Evolutionary conservation across 352 stramenopile genomes (phyloP).

Genomic region (Pythium rhizo-oryzae): DNA sequence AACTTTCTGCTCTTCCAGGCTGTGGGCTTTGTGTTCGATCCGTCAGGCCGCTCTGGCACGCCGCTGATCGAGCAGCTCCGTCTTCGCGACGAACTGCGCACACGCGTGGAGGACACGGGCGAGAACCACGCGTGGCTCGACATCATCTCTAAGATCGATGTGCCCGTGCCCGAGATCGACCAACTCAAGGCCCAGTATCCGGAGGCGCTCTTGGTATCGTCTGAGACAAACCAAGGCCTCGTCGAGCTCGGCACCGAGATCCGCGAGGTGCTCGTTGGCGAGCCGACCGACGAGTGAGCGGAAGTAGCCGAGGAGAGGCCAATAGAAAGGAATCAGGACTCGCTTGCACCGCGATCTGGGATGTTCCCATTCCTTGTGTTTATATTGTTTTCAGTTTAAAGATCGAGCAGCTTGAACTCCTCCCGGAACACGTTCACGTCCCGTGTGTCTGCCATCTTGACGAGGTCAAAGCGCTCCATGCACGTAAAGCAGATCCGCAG

Average conservation of each 20-base stretch:
- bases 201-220: slow-evolving; percentile 46
- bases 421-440: slow-evolving; percentile 79
- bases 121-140: slow-evolving; percentile 69
- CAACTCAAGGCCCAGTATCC: slow-evolving; percentile 43
- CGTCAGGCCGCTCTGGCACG: slow-evolving; percentile 69
- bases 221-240: slow-evolving; percentile 79
- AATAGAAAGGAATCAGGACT: no score
- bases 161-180: slow-evolving; percentile 45
- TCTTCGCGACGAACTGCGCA: slow-evolving; percentile 73
- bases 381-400: slow-evolving; percentile 38
- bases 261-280: slow-evolving; percentile 47
- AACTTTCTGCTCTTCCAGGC: slow-evolving; percentile 41
- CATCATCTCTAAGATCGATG: slow-evolving; percentile 87
- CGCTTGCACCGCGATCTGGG: no score
- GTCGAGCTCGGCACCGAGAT: slow-evolving; percentile 59
- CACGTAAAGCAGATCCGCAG: slow-evolving; percentile 98
- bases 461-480: slow-evolving; percentile 96
- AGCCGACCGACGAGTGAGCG: not conserved
- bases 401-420: slow-evolving; percentile 86
- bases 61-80: slow-evolving; percentile 59
- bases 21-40: slow-evolving; percentile 87
- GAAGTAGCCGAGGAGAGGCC: no score
- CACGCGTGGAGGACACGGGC: slow-evolving; percentile 36
- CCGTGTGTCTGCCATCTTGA: slow-evolving; percentile 90
- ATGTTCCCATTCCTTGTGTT: no score